Evolutionary conservation across 345 rosid species (phyloP), one percentile per base, ranked within the genome.

Genomic region (Raphanus sativus): DNA sequence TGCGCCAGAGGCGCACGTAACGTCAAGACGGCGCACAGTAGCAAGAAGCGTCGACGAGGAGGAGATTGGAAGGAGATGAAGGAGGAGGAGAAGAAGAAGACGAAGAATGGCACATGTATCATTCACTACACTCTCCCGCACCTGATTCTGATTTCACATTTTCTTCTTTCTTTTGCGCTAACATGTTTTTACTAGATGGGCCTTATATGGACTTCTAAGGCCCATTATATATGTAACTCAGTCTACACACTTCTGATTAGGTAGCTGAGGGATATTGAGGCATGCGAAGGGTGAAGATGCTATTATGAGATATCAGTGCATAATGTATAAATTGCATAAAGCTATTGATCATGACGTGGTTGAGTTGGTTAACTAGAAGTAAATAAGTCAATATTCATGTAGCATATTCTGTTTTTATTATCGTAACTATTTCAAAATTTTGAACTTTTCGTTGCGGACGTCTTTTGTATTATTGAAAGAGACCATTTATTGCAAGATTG

Each of bases 1-100:
- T 76, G 86, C 69, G 86, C 86, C 50, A 84, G 28, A 0, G 90
- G 89, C 74, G 85, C 83, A 77, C 86, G 79, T 74, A 73, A 82
- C 81, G 84, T 83, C 28, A 88, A 30, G 71, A 85, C 62, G 78
- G 85, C 42, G 25, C 25, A 28, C 4, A 28, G 30, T 28, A 34
- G 2, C 38, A 34, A 34, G 40, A 34, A 8, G 7, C 40, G 40
- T 34, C 9, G 40, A 34, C 2, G 40, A 34, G 40, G 40, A 34
- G 9, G 38, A 1, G 38, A 34, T 34, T 34, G 9, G 38, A 34
- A 5, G 34, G 4, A 28, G 36, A 42, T 24, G 56, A 9, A 6
- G 38, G 3, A 67, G 52, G 38, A 6, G 9, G 2, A 1, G 38
- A 34, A 5, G 36, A 6, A 32, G 34, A 1, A 4, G 34, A 32